Evolutionary conservation across 1,284 basidiomycete genomes (phyloP).

Genomic region (Ustilago shanxiensis): DNA sequence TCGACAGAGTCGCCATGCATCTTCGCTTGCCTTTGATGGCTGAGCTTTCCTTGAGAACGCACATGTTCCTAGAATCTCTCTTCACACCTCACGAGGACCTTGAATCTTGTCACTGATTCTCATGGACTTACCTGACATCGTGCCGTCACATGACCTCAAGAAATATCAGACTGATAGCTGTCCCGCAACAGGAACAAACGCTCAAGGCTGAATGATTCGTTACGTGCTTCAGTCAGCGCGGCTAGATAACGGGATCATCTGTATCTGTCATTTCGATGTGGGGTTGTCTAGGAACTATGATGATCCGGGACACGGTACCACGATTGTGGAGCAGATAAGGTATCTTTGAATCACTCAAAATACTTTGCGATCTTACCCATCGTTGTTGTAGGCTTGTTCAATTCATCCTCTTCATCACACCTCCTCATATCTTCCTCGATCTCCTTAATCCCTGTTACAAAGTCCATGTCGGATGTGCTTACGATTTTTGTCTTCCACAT

Average conservation of each 20-base stretch:
- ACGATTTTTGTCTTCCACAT: conserved; percentile 72
- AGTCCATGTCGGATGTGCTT: conserved; percentile 69
- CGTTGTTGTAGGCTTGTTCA: conserved; percentile 18
- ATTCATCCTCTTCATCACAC: conserved; percentile 27
- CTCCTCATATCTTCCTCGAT: conserved; percentile 43
- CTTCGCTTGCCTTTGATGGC: background rate
- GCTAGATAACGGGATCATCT: background rate
- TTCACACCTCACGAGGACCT: background rate
- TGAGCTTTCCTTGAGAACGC: background rate
- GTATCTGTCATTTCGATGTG: background rate
- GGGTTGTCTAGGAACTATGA: background rate
- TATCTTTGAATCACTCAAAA: conserved; percentile 13
- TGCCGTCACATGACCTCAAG: background rate
- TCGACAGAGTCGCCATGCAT: background rate
- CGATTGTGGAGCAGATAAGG: background rate
- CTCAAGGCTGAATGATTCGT: background rate
- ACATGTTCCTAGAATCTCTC: background rate
- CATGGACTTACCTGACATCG: background rate
- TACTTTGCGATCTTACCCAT: conserved; percentile 21
- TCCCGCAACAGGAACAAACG: background rate
- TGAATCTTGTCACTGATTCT: background rate
- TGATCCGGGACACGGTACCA: background rate
- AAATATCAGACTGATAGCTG: background rate
- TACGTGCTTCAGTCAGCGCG: background rate
- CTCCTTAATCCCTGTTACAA: conserved; percentile 74